These are phyloP conservation scores for Wallacemonas sp. DNA, from an alignment of 208 protist genomes.

Conservation along the genomic window DNA sequence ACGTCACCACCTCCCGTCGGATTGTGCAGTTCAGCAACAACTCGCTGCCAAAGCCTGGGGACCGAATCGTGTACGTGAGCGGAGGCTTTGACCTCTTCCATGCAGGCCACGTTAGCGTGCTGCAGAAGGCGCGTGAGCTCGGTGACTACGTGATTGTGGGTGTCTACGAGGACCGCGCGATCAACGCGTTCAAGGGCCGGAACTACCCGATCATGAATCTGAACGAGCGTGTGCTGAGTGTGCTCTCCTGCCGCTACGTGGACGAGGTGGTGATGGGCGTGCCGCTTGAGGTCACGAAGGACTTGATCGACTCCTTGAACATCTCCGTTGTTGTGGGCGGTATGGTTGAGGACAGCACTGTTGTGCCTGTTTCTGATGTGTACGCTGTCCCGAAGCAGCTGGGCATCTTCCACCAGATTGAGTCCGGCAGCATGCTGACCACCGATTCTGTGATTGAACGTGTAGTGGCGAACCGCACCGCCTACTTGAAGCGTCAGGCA, in stretches of 20 bases:
- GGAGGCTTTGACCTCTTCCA: constrained; percentile 98
- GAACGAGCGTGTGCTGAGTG: constrained; percentile 96
- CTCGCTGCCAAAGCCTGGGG: constrained; percentile 57
- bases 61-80: constrained; percentile 96
- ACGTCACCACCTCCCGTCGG: constrained; percentile 92
- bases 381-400: constrained; percentile 79
- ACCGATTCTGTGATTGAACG: constrained; percentile 81
- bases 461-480: constrained; percentile 71
- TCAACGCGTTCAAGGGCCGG: constrained; percentile 89
- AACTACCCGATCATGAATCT: constrained; percentile 99
- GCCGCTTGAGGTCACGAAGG: constrained; percentile 91
- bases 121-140: constrained; percentile 92
- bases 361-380: constrained; percentile 14
- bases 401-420: constrained; percentile 84
- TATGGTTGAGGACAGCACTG: constrained; percentile 26
- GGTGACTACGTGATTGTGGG: constrained; percentile 97
- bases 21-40: constrained; percentile 97
- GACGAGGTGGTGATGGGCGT: constrained; percentile 99
- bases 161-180: constrained; percentile 94
- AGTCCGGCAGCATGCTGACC: constrained; percentile 61
- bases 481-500: constrained; percentile 71
- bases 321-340: constrained; percentile 89
- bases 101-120: constrained; percentile 93
- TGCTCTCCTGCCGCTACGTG: constrained; percentile 97
- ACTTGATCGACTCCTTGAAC: constrained; percentile 92